Conservation (phyloP, 2,329 filamentous ascomycete species). For the Neonectria coccinea region DNA sequence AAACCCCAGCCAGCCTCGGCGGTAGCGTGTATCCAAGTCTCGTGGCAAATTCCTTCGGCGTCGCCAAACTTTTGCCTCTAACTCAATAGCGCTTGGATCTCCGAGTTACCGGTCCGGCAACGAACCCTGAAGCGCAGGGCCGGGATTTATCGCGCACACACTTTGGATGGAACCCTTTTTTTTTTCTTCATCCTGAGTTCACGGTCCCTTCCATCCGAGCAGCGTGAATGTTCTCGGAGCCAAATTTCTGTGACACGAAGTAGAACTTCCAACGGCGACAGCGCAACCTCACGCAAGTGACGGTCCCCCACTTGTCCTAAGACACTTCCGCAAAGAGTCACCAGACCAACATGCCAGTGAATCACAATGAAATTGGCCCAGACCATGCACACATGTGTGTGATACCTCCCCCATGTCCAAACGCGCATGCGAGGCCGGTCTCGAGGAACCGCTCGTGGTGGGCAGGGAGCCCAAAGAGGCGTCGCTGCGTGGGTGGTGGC, state of each 20-base stretch:
- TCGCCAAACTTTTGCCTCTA: constrained; percentile 13
- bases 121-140: constrained; percentile 12
- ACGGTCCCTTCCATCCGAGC: neutral
- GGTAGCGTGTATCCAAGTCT: constrained; percentile 6
- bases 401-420: constrained; percentile 21
- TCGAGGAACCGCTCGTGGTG: constrained; percentile 24
- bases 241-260: neutral
- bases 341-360: constrained; percentile 12
- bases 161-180: neutral
- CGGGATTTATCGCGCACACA: constrained; percentile 9
- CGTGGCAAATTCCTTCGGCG: constrained; percentile 18
- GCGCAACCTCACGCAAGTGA: constrained; percentile 23
- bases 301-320: constrained; percentile 5
- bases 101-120: constrained; percentile 13
- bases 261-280: constrained; percentile 8
- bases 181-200: neutral
- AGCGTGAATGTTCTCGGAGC: neutral
- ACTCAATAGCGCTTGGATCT: constrained; percentile 17
- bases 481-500: constrained; percentile 18
- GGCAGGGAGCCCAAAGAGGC: constrained; percentile 14
- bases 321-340: constrained; percentile 10
- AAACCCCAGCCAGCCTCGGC: constrained; percentile 5
- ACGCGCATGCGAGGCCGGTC: constrained; percentile 17
- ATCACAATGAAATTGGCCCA: constrained; percentile 5
- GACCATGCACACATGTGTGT: constrained; percentile 18